Conservation (phyloP, 108 stramenopile genomes). For the Skeletonema potamos region DNA sequence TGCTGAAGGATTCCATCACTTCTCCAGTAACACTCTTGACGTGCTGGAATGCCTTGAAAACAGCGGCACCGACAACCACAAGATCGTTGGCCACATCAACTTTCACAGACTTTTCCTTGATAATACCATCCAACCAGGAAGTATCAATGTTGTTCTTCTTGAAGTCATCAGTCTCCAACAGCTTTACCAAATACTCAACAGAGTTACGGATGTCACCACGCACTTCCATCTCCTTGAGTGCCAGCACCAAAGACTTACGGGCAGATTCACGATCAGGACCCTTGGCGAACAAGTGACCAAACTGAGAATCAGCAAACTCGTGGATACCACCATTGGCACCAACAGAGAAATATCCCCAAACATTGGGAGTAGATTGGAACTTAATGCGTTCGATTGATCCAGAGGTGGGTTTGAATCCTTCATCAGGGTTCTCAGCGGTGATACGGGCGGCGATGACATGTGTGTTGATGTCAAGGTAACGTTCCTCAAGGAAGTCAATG, state of each 20-base stretch:
- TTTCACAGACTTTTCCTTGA: slow-evolving; percentile 87
- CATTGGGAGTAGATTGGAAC: slow-evolving; percentile 96
- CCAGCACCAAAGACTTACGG: slow-evolving; percentile 92
- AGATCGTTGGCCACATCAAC: slow-evolving; percentile 75
- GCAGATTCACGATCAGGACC: slow-evolving; percentile 95
- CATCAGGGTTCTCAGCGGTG: slow-evolving; percentile 99
- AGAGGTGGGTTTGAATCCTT: slow-evolving; percentile 98
- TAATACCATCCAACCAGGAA: slow-evolving; percentile 94
- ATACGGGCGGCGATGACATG: slow-evolving; percentile 99
- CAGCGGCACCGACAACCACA: slow-evolving; percentile 87
- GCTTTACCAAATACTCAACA: slow-evolving; percentile 96
- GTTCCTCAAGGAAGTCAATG: slow-evolving; percentile 93
- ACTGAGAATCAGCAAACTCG: slow-evolving; percentile 98
- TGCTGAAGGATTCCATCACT: slow-evolving; percentile 77
- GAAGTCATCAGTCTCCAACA: slow-evolving; percentile 95
- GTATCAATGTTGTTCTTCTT: slow-evolving; percentile 97
- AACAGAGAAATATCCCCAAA: slow-evolving; percentile 98
- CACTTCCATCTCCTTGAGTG: slow-evolving; percentile 97
- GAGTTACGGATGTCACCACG: slow-evolving; percentile 98
- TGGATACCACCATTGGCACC: slow-evolving; percentile 98
- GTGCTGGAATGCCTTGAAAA: slow-evolving; percentile 90
- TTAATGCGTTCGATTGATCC: slow-evolving; percentile 96
- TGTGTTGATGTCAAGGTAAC: slow-evolving; percentile 78
- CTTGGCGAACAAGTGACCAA: slow-evolving; percentile 97
- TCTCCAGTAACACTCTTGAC: slow-evolving; percentile 69